Evolutionary conservation across 306 rosid species (phyloP), one percentile per base, ranked within the genome.

Genomic region (Rosa multiflora): DNA sequence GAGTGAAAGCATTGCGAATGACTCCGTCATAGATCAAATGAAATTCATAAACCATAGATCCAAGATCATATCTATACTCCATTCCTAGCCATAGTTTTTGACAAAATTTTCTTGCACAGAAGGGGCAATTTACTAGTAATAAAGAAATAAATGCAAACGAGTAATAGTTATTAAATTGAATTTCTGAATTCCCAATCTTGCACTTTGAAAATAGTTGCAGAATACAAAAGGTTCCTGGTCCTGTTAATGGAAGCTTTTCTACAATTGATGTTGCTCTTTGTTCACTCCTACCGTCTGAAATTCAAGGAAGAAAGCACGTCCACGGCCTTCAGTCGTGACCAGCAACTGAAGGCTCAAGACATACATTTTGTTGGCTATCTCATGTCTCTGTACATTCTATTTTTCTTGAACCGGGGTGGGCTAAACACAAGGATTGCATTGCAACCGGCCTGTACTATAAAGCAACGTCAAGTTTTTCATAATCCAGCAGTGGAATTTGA

Each of bases 171-270:
- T 21, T 58, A 8, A 8, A 37, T 58, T 29, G 55, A 74, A 71
- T 40, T 10, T 29, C 37, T 14, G 40, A 61, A 76, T 70, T 77
- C 11, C 80, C 43, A 20, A 76, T 23, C n/a, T 17, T 11, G 44
- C 20, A 11, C 49, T 43, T 10, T 35, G 68, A 59, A 10, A 63
- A 58, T 71, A 76, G 58, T 66, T 20, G 43, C 72, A 10, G 70
- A 77, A 55, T 18, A 52, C 39, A 52, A 43, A 7, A 14, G 43
- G 21, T 75, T 29, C 52, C 74, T 18, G 39, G 29, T 40, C 62
- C 74, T 48, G 47, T 52, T 43, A 43, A n/a, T 29, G 74, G 53
- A 17, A 70, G 70, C 48, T 62, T 59, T 75, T 26, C 75, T 69
- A 63, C 52, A 78, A 48, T 49, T 53, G 74, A 8, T 29, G 67